A percentile compares a stretch with the other conserved stretches of the same genome.
phyloP scores from a whole-genome alignment of 305 asterid genomes.

The Ilex paraguariensis region DNA sequence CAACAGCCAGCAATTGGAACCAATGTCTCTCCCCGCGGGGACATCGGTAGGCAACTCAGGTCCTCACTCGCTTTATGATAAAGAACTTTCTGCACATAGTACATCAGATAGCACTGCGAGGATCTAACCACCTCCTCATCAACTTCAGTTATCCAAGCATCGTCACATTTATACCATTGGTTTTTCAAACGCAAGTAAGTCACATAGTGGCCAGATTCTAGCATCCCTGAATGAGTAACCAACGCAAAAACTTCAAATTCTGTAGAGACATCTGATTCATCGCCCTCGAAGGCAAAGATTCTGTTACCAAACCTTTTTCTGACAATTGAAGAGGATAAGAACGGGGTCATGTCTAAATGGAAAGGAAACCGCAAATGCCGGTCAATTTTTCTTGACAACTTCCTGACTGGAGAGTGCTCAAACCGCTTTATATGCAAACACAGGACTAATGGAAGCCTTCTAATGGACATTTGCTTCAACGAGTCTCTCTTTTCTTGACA shows the following conservation, averaged over 20 bases:
- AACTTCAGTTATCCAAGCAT: slow-evolving; percentile 78
- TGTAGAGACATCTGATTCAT: slow-evolving; percentile 41
- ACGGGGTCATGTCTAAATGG: slow-evolving; percentile 70
- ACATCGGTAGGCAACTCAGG: slow-evolving; percentile 48
- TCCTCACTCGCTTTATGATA: slow-evolving; percentile 54
- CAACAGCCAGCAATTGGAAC: slow-evolving; percentile 79
- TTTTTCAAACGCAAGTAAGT: slow-evolving; percentile 53
- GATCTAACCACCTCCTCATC: slow-evolving; percentile 64
- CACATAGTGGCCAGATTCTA: slow-evolving; percentile 71
- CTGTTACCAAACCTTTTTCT: slow-evolving; percentile 58
- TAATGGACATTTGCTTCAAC: slow-evolving; percentile 64
- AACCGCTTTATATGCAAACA: slow-evolving; percentile 71
- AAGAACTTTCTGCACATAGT: slow-evolving; percentile 49
- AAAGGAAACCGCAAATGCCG: slow-evolving; percentile 64
- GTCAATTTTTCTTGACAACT: slow-evolving; percentile 61
- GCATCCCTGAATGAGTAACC: slow-evolving; percentile 75
- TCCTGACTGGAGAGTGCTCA: slow-evolving; percentile 54
- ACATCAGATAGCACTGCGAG: slow-evolving; percentile 63
- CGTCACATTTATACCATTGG: slow-evolving; percentile 80
- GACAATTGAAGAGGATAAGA: slow-evolving; percentile 59
- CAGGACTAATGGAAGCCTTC: slow-evolving; percentile 57
- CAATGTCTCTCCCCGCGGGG: slow-evolving; percentile 40
- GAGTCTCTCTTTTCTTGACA: slow-evolving; percentile 55
- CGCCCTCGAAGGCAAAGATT: slow-evolving; percentile 47
- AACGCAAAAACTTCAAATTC: slow-evolving; percentile 77